phyloP scores from a whole-genome alignment of 179 eudicot genomes.

The Heliamphora pulchella region DNA sequence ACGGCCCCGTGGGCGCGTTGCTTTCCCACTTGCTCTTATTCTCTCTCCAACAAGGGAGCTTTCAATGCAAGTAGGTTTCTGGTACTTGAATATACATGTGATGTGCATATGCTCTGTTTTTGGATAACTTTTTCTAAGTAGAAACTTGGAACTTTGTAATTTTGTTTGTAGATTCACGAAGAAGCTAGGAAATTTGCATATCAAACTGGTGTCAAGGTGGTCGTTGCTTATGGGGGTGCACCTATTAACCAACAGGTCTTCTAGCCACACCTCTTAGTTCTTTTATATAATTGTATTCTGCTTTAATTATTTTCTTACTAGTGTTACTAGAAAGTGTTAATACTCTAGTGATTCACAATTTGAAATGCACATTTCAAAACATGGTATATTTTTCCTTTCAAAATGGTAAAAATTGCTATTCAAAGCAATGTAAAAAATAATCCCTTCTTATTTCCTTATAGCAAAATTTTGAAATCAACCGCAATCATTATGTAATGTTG shows the following conservation, averaged over 20 bases:
- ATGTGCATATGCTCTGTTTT: background rate
- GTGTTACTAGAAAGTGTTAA: too few relatives aligned
- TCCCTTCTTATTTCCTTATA: too few relatives aligned
- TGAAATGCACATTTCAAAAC: too few relatives aligned
- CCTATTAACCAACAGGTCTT: slow-evolving; percentile 86
- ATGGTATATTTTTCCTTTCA: too few relatives aligned
- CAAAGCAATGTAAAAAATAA: too few relatives aligned
- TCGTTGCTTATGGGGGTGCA: slow-evolving; percentile 93
- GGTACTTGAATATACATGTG: background rate
- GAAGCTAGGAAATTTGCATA: slow-evolving; percentile 88
- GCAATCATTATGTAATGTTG: too few relatives aligned
- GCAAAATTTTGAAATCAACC: too few relatives aligned
- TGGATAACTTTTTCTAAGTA: background rate
- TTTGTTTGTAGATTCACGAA: slow-evolving; percentile 59
- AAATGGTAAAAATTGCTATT: too few relatives aligned
- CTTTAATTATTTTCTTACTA: background rate
- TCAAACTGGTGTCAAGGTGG: slow-evolving; percentile 94
- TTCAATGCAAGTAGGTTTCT: slow-evolving; percentile 65
- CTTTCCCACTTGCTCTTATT: slow-evolving; percentile 84
- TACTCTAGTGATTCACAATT: too few relatives aligned
- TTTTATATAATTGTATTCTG: background rate
- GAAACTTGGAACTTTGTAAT: background rate
- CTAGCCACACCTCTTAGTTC: background rate
- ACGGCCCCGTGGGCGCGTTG: slow-evolving; percentile 63
- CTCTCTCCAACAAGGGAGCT: slow-evolving; percentile 92